phyloP scores from a whole-genome alignment of 331 rosid genomes.

The Quercus phellos region DNA sequence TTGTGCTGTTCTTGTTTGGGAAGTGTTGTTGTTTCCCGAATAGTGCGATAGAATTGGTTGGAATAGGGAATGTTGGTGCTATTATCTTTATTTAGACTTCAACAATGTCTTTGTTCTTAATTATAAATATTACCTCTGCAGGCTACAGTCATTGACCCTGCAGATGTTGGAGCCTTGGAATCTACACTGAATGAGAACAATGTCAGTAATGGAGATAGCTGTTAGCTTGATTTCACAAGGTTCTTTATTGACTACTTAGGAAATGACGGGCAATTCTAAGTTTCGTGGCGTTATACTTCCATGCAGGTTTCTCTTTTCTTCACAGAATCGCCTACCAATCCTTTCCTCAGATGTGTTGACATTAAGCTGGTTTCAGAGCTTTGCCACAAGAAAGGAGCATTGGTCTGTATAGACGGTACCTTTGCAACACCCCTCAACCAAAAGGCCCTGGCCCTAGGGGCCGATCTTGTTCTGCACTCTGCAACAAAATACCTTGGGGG shows the following conservation, averaged over 20 bases:
- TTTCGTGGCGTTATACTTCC: constrained; percentile 8
- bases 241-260: background rate
- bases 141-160: constrained; percentile 85
- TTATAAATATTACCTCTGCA: constrained; percentile 29
- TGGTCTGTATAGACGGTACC: constrained; percentile 89
- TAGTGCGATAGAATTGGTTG: background rate
- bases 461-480: constrained; percentile 82
- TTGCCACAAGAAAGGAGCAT: constrained; percentile 68
- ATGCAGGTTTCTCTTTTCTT: constrained; percentile 77
- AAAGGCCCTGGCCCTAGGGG: constrained; percentile 79
- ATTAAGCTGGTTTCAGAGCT: constrained; percentile 73
- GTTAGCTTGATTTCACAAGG: background rate
- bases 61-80: background rate
- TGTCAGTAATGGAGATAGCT: constrained; percentile 38
- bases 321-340: constrained; percentile 97
- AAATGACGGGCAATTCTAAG: background rate
- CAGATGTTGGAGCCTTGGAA: constrained; percentile 68
- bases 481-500: constrained; percentile 82
- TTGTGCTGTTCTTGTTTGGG: background rate
- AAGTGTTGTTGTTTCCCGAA: background rate
- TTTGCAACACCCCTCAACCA: constrained; percentile 88
- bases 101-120: background rate
- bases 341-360: constrained; percentile 84
- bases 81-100: background rate
- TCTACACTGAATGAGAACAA: constrained; percentile 66